A percentile compares a stretch with the other conserved stretches of the same genome.
phyloP scores from a whole-genome alignment of 176 grass and related monocot species.

The Aegilops speltoides region DNA sequence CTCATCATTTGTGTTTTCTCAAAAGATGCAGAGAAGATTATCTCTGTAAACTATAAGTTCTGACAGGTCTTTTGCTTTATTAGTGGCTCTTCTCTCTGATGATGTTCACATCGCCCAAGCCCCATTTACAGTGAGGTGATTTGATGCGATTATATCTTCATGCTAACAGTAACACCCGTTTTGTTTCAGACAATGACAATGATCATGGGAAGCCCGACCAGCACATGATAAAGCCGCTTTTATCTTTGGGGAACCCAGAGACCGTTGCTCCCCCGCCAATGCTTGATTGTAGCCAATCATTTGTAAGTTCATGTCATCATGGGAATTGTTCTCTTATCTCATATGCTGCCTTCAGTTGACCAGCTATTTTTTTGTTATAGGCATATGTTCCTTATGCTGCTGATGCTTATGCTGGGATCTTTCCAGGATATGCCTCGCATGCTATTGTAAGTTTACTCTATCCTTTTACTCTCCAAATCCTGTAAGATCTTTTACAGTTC shows the following conservation, averaged over 20 bases:
- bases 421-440: conserved; percentile 47
- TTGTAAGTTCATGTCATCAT: conserved; percentile 48
- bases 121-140: background rate
- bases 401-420: conserved; percentile 54
- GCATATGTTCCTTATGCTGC: conserved; percentile 45
- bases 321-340: conserved; percentile 7
- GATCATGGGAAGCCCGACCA: conserved; percentile 29
- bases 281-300: conserved; percentile 42
- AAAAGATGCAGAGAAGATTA: background rate
- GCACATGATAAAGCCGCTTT: conserved; percentile 9
- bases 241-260: conserved; percentile 49
- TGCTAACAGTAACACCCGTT: conserved; percentile 3
- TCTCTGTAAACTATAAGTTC: conserved; percentile 5
- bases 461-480: conserved; percentile 1
- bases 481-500: background rate
- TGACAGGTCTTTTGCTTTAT: background rate
- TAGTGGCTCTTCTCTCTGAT: background rate
- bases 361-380: conserved; percentile 36
- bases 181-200: conserved; percentile 52
- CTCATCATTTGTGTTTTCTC: conserved; percentile 5
- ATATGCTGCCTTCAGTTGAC: conserved; percentile 19
- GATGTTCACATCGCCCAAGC: conserved; percentile 2
- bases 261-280: conserved; percentile 33
- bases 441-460: conserved; percentile 42
- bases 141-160: conserved; percentile 3